Conservation (phyloP, 352 stramenopile genomes). For the Globisporangium takayamanum region DNA sequence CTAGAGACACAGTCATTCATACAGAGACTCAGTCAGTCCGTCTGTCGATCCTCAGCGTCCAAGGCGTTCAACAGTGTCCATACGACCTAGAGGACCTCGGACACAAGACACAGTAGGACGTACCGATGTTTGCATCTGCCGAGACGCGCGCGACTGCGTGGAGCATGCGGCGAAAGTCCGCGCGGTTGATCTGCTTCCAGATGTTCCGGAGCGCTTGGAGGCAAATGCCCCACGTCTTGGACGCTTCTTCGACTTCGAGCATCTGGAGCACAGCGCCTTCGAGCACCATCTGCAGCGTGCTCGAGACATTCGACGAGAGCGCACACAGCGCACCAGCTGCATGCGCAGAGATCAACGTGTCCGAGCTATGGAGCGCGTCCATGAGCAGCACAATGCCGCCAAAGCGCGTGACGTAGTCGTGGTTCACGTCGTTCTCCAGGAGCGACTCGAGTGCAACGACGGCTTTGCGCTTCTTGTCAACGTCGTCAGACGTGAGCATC, state of each 20-base stretch:
- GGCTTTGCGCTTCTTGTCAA: constrained; percentile 55
- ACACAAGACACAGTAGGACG: neutral
- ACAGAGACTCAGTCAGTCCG: neutral
- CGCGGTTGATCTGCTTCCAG: constrained; percentile 85
- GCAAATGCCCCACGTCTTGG: constrained; percentile 73
- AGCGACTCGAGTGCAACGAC: constrained; percentile 76
- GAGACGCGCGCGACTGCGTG: constrained; percentile 77
- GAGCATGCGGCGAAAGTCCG: constrained; percentile 83
- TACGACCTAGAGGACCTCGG: neutral
- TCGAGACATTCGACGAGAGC: constrained; percentile 71
- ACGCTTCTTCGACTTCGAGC: constrained; percentile 77
- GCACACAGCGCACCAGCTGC: constrained; percentile 72
- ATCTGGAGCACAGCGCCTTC: constrained; percentile 87
- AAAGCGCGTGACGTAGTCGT: constrained; percentile 77
- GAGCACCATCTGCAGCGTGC: constrained; percentile 81
- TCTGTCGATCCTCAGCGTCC: no score
- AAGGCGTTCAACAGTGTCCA: neutral
- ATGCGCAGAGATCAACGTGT: constrained; percentile 61
- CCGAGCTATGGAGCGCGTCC: constrained; percentile 56
- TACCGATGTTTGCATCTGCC: constrained; percentile 57
- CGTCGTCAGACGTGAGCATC: constrained; percentile 42
- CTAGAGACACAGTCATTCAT: constrained; percentile 18
- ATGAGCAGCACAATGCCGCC: constrained; percentile 68
- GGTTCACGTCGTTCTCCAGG: constrained; percentile 80
- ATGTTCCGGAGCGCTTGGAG: constrained; percentile 80